Base-by-base conservation (phyloP, 2,329 filamentous ascomycete genomes). In the Uncinocarpus reesii region DNA sequence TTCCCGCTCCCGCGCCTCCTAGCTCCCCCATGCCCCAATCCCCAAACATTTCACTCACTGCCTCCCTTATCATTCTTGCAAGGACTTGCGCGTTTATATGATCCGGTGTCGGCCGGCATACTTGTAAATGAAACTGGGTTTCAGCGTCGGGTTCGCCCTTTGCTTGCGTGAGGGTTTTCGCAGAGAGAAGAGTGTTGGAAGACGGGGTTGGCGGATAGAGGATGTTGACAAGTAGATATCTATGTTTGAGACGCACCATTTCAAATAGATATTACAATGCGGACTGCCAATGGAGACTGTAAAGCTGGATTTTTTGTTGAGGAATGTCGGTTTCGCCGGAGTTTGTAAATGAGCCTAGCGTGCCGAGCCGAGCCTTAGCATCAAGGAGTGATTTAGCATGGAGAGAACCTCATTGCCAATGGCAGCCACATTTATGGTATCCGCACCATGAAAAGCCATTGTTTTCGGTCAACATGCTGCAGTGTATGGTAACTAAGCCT, bases 381-480 rank as follows among this genome's bases (percentile, higher is more conserved):
- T n/a, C n/a, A n/a, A n/a, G n/a, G n/a, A n/a, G n/a, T n/a, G n/a
- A n/a, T n/a, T n/a, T n/a, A n/a, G n/a, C 26, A 28, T 28, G 26
- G 60, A 67, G 48, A 72, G 72, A 54, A 49, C 64, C 6, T 73
- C 71, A 18, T 76, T 76, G 43, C 78, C 79, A 1, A 77, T 83
- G 71, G 76, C 92, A 35, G 73, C 89, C 52, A 28, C 26, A 28
- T 98, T 98, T 64, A 95, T 98, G 86, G 89, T 96, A 49, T 96
- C 92, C n/a, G 90, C 92, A 2, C 92, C 92, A 0, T 92, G 90
- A 55, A 98, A 98, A 67, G 92, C 95, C 62, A 96, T 98, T 65
- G 86, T 96, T 46, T 96, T 90, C 69, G 92, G 92, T 57, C 92
- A 98, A 67, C 92, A 98, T 71, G 85, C 92, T 2, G 92, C 96